These are phyloP conservation scores for Tetrahymena malaccensis DNA, from an alignment of 73 alveolate species.

Conservation along the genomic window DNA sequence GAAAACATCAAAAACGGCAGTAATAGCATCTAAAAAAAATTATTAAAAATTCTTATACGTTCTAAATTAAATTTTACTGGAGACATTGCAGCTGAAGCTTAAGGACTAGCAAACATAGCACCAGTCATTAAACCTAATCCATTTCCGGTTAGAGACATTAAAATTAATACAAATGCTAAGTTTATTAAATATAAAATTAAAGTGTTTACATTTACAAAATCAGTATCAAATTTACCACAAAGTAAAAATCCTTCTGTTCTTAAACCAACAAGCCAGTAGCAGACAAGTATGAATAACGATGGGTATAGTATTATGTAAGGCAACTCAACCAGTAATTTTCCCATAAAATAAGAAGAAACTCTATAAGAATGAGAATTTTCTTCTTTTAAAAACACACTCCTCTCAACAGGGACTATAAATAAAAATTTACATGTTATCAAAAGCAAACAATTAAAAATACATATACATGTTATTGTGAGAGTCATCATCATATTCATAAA, in stretches of 20 bases:
- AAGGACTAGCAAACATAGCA: not conserved
- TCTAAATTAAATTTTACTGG: not conserved
- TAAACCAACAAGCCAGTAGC: not conserved
- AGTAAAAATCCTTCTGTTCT: not conserved
- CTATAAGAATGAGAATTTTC: constrained; percentile 40
- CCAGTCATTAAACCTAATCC: not conserved
- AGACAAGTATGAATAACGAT: not conserved
- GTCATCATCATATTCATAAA: not conserved
- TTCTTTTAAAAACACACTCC: constrained; percentile 61
- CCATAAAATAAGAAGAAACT: constrained; percentile 34
- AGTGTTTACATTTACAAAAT: not conserved
- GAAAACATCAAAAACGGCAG: not conserved
- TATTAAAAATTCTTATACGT: not conserved
- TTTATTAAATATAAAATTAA: not conserved
- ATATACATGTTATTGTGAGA: not conserved
- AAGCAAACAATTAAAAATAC: not conserved
- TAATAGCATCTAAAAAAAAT: not conserved
- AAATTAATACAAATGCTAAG: not conserved
- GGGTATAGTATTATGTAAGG: constrained; percentile 40
- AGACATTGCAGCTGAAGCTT: not conserved
- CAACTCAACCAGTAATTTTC: constrained; percentile 44
- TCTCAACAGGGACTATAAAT: constrained; percentile 30
- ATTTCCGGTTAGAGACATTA: not conserved
- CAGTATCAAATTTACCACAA: not conserved
- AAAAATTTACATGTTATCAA: not conserved